These are phyloP conservation scores for Candida arabinofermentans DNA, from an alignment of 805 yeast genomes.

Conservation along the genomic window DNA sequence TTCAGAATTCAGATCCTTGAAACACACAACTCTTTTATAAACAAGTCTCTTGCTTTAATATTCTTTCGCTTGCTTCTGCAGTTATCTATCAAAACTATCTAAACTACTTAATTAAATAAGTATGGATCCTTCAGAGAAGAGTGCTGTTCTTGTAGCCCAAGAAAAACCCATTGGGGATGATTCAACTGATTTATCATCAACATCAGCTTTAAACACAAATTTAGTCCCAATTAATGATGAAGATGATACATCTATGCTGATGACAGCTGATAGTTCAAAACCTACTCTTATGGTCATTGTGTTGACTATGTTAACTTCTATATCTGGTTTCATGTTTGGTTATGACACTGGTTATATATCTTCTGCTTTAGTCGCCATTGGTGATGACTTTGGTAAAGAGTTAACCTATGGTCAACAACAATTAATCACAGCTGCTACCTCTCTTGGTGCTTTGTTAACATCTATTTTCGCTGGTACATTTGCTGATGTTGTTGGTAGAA, in stretches of 20 bases:
- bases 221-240: conserved; percentile 39
- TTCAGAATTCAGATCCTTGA: too few species aligned
- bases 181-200: not conserved
- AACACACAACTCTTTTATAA: too few species aligned
- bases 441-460: conserved; percentile 51
- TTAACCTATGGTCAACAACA: conserved; percentile 43
- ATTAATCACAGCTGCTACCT: conserved; percentile 51
- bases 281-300: conserved; percentile 39
- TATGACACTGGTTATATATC: conserved; percentile 60
- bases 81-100: too few species aligned
- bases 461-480: conserved; percentile 45
- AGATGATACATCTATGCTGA: conserved; percentile 44
- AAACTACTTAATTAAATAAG: too few species aligned
- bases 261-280: conserved; percentile 32
- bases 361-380: conserved; percentile 49
- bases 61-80: too few species aligned
- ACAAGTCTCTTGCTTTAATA: too few species aligned
- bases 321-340: conserved; percentile 59
- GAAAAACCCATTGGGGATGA: conserved; percentile 2
- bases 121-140: too few species aligned
- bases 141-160: conserved; percentile 3
- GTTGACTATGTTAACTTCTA: conserved; percentile 48
- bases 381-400: conserved; percentile 40
- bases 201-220: not conserved
- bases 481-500: conserved; percentile 48